phyloP scores from a whole-genome alignment of 1,139 yeast genomes.

The Debaryomyces sp. region DNA sequence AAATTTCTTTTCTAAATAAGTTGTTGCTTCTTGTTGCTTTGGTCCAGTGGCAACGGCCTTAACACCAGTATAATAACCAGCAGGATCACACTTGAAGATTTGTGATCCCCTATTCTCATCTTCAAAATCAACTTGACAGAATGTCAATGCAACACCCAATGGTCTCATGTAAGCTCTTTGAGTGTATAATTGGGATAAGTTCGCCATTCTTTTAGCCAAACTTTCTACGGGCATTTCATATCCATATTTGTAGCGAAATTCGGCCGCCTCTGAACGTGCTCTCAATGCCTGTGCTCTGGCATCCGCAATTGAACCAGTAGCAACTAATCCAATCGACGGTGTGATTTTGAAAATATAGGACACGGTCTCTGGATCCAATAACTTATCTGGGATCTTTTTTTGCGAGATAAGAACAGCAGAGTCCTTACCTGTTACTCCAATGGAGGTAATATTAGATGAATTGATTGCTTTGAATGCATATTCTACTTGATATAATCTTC shows the following conservation, averaged over 20 bases:
- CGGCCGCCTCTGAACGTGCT: constrained; percentile 93
- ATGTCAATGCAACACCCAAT: constrained; percentile 88
- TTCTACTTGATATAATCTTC: constrained; percentile 94
- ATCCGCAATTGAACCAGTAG: constrained; percentile 96
- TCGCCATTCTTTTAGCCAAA: constrained; percentile 93
- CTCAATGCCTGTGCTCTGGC: constrained; percentile 89
- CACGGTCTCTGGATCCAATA: constrained; percentile 83
- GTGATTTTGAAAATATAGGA: constrained; percentile 84
- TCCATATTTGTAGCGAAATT: constrained; percentile 90
- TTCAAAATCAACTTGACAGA: constrained; percentile 65
- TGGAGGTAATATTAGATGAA: constrained; percentile 84
- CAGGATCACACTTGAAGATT: constrained; percentile 93
- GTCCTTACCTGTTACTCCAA: constrained; percentile 86
- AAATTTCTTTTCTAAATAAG: constrained; percentile 87
- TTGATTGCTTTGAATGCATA: constrained; percentile 98
- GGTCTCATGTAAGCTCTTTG: constrained; percentile 99
- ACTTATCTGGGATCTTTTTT: constrained; percentile 94
- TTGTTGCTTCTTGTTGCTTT: constrained; percentile 93
- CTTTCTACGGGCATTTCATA: constrained; percentile 97
- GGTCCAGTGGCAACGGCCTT: constrained; percentile 97
- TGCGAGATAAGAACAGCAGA: constrained; percentile 91
- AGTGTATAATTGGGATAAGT: constrained; percentile 90
- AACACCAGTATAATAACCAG: constrained; percentile 91
- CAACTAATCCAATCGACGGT: constrained; percentile 82
- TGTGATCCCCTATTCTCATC: constrained; percentile 93